Evolutionary conservation across 805 yeast genomes (phyloP).

Genomic region (Saccharomycopsis amapae): DNA sequence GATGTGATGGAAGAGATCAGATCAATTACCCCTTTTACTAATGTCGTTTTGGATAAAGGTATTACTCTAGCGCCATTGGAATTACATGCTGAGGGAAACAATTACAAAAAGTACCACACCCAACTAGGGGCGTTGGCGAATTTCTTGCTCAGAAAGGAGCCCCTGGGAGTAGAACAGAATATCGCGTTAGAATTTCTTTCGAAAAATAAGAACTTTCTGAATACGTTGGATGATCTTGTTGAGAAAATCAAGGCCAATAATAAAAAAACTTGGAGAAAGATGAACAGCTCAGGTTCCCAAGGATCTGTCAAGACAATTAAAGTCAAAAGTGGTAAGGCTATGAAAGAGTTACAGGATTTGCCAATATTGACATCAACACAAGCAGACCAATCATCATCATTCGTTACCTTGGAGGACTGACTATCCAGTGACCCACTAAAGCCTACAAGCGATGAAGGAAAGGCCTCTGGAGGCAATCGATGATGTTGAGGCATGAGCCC

Average conservation of each 20-base stretch:
- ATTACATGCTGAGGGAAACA: background rate
- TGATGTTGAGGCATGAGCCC: too few relatives aligned
- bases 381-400: too few relatives aligned
- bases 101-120: background rate
- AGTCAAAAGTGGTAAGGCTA: too few relatives aligned
- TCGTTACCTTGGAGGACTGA: too few relatives aligned
- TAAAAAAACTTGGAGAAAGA: background rate
- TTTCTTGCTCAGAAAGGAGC: constrained; percentile 1
- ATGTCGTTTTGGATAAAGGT: constrained; percentile 3
- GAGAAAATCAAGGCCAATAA: constrained; percentile 4
- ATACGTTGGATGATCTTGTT: constrained; percentile 1
- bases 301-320: too few relatives aligned
- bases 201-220: constrained; percentile 4
- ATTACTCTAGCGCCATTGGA: background rate
- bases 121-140: constrained; percentile 1
- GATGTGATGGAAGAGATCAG: constrained; percentile 1
- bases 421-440: too few relatives aligned
- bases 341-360: too few relatives aligned
- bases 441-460: too few relatives aligned
- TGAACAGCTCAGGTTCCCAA: background rate
- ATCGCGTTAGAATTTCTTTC: constrained; percentile 1
- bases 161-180: background rate
- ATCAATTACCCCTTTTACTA: constrained; percentile 2
- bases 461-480: too few relatives aligned
- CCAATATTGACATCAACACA: too few relatives aligned